Percentiles rank a stretch among this genome's conserved stretches.
These are phyloP conservation scores for Pseudocercospora crystallina DNA, from an alignment of 2,329 filamentous ascomycete species.

Conservation along the genomic window DNA sequence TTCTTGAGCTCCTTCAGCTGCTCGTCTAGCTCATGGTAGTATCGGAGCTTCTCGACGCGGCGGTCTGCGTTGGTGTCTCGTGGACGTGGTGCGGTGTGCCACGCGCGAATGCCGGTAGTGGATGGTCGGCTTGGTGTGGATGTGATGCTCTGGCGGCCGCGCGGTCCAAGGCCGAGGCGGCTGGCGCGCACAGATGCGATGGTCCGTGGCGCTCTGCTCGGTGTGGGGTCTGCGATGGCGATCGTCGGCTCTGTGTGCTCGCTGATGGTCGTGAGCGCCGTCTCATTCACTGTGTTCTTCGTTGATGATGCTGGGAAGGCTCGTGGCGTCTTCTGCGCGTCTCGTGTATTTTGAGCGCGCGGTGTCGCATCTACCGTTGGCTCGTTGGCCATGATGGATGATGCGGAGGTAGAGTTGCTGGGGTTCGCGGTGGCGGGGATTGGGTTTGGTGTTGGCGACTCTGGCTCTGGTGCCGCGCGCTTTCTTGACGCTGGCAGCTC, in stretches of 20 bases:
- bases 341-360: constrained; percentile 2
- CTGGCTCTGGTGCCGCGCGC: constrained; percentile 23
- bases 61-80: constrained; percentile 29
- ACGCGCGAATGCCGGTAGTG: constrained; percentile 10
- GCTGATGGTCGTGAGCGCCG: constrained; percentile 24
- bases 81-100: constrained; percentile 19
- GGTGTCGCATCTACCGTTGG: constrained; percentile 8
- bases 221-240: constrained; percentile 11
- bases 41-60: constrained; percentile 28
- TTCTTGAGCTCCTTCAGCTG: constrained; percentile 26
- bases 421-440: not conserved
- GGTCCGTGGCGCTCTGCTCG: constrained; percentile 10
- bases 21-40: constrained; percentile 22
- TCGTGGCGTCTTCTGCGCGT: constrained; percentile 3
- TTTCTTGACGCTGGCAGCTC: constrained; percentile 25
- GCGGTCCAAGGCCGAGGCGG: not conserved
- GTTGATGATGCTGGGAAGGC: constrained; percentile 2
- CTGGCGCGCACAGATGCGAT: constrained; percentile 4
- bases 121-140: constrained; percentile 9
- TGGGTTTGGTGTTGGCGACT: constrained; percentile 12
- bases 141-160: not conserved
- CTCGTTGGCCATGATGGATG: constrained; percentile 2
- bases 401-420: not conserved
- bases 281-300: constrained; percentile 6
- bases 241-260: constrained; percentile 25